Evolutionary conservation across 2,329 filamentous ascomycete species (phyloP), one percentile per base, ranked within the genome.

Genomic region (Trichoderma asperellum): DNA sequence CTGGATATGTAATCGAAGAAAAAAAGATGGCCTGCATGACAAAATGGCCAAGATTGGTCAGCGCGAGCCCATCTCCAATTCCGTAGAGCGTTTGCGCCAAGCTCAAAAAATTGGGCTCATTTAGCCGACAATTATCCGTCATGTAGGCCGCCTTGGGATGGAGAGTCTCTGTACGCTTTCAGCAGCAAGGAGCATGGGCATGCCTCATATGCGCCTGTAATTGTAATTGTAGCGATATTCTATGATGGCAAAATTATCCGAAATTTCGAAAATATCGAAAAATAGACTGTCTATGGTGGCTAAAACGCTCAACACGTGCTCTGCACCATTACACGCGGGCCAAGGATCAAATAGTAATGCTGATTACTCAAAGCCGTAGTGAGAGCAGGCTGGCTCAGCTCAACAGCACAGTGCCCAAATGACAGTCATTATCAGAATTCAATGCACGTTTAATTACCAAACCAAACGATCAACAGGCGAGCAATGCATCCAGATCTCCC

Each of bases 41-140:
- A 68, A 62, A 68, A 61, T 63, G 58, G 40, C 66, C 60, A 43
- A 65, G 69, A 70, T 70, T 70, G 69, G 69, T 70, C 69, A 70
- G 69, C 69, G 69, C 69, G 56, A 60, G 55, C 43, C n/a, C 10
- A 61, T 64, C 40, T 35, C 49, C 49, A 68, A 56, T 18, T 62
- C 32, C 32, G 67, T 40, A 34, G 24, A 37, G 35, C 10, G 37
- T n/a, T 35, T 47, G 49, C 24, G 49, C 52, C 16, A 16, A 4
- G 52, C 6, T 3, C 24, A 18, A 24, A 52, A 52, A 52, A n/a
- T n/a, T 21, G 21, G 8, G 2, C n/a, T 14, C 35, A 34, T 64
- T 64, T 64, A 64, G 53, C 67, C 67, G 67, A 40, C 0, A 7
- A 58, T 64, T 62, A 58, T 8, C 67, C 67, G 16, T 18, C 37